Evolutionary conservation across 805 yeast genomes (phyloP), one percentile per base, ranked within the genome.

Genomic region (Ogataea methylovora): DNA sequence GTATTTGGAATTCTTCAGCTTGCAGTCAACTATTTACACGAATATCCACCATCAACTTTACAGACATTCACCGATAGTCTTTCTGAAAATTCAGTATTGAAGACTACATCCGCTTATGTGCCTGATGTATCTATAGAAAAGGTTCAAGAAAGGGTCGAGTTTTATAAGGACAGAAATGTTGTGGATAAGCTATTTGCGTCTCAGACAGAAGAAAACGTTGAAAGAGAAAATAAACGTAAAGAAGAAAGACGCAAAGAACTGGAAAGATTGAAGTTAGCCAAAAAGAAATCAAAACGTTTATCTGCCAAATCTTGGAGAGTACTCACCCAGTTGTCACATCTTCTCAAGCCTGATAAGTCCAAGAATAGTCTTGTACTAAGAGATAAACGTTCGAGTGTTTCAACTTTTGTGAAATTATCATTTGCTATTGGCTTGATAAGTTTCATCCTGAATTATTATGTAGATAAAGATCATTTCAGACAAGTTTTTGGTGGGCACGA

Each of bases 1-100:
- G 33, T 56, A 9, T 44, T 38, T 22, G 46, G 45, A 24, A 51
- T 58, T 23, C 35, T 55, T n/a, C 49, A 48, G 28, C 27, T 48
- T 21, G 41, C 53, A 28, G 10, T 32, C 7, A 32, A 31, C 18
- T 34, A 37, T 41, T 10, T 42, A 36, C 22, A 32, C 17, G 31
- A 40, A 14, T 31, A 35, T 22, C 36, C 46, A 23, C 27, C 27
- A 4, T 6, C 5, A 6, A 16, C 5, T 5, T 13, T 30, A 8
- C 8, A 8, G 3, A 8, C 22, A 4, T 21, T 30, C 8, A 16
- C 17, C 3, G 13, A 26, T 2, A 16, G 13, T 3, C 6, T 32
- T 9, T 32, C 35, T 7, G 26, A 32, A 9, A 26, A 19, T 13
- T 32, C 35, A 8, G 35, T 26, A 3, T 9, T 32, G n/a, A 32